Conservation (phyloP, 1,139 yeast genomes). For the Suhomyces maxii region DNA sequence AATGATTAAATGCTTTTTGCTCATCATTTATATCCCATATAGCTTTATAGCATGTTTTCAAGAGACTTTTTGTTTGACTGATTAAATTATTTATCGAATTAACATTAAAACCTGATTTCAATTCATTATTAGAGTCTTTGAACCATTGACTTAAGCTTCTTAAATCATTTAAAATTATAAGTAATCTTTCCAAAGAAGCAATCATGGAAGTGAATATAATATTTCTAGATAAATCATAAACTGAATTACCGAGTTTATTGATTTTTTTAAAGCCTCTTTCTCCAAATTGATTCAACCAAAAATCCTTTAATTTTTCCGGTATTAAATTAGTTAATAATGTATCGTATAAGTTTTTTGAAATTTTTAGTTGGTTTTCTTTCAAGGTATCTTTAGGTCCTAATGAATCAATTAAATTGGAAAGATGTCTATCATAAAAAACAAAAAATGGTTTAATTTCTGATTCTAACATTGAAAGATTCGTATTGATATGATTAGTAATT, state of each 20-base stretch:
- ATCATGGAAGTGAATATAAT: constrained; percentile 50
- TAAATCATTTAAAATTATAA: constrained; percentile 50
- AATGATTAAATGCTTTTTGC: constrained; percentile 50
- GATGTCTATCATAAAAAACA: constrained; percentile 37
- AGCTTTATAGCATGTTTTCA: constrained; percentile 39
- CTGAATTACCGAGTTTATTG: constrained; percentile 48
- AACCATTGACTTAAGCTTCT: constrained; percentile 47
- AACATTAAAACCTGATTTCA: constrained; percentile 29
- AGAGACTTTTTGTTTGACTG: constrained; percentile 27
- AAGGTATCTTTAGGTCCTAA: constrained; percentile 4
- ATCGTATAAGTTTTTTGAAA: constrained; percentile 39
- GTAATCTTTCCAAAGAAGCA: constrained; percentile 57
- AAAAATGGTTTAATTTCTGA: constrained; percentile 44
- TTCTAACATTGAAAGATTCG: constrained; percentile 35
- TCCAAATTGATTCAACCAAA: constrained; percentile 55
- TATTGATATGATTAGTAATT: constrained; percentile 33
- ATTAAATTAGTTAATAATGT: constrained; percentile 59
- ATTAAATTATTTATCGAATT: constrained; percentile 28
- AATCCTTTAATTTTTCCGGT: constrained; percentile 40
- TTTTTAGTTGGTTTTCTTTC: constrained; percentile 4
- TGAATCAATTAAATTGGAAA: constrained; percentile 32
- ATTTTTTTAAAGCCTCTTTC: constrained; percentile 69
- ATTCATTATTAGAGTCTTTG: constrained; percentile 15
- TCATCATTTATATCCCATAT: constrained; percentile 55
- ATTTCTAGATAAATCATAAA: constrained; percentile 51